Percentiles rank a stretch among this genome's conserved stretches.
Conservation (phyloP, 2,329 filamentous ascomycete genomes). For the Diaporthe amygdali region DNA sequence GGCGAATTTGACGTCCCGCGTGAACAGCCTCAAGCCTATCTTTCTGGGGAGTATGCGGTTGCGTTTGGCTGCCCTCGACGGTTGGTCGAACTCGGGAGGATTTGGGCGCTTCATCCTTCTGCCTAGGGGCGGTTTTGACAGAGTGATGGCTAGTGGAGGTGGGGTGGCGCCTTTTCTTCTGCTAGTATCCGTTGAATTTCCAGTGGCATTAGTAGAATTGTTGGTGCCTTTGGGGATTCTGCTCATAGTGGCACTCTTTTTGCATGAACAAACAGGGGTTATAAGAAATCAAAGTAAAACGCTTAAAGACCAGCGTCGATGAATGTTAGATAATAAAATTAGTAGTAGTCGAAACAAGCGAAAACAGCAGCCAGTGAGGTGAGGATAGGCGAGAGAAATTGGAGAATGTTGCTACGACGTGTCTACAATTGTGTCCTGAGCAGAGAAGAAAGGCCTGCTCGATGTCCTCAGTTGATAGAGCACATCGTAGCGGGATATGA, state of each 20-base stretch:
- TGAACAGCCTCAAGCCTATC: not conserved
- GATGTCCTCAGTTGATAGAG: no score
- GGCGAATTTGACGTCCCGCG: not conserved
- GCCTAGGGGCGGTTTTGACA: not conserved
- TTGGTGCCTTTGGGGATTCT: not conserved
- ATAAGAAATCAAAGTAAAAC: not conserved
- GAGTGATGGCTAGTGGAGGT: no score
- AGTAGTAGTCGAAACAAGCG: not conserved
- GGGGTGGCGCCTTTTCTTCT: not conserved
- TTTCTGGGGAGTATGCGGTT: not conserved
- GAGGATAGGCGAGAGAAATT: no score
- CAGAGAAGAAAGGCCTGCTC: no score
- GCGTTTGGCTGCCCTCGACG: not conserved
- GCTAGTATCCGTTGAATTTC: fast-evolving
- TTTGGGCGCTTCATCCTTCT: not conserved
- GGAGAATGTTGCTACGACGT: not conserved
- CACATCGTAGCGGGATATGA: no score
- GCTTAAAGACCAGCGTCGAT: not conserved
- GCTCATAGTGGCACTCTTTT: not conserved
- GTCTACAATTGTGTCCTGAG: no score
- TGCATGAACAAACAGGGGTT: fast-evolving
- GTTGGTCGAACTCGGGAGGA: no score
- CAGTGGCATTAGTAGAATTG: fast-evolving
- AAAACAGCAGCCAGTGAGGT: not conserved
- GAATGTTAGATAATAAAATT: not conserved